Percentiles rank a stretch among this genome's conserved stretches.
Evolutionary conservation across 805 yeast species (phyloP).

Genomic region (Saccharomycopsis sp.): DNA sequence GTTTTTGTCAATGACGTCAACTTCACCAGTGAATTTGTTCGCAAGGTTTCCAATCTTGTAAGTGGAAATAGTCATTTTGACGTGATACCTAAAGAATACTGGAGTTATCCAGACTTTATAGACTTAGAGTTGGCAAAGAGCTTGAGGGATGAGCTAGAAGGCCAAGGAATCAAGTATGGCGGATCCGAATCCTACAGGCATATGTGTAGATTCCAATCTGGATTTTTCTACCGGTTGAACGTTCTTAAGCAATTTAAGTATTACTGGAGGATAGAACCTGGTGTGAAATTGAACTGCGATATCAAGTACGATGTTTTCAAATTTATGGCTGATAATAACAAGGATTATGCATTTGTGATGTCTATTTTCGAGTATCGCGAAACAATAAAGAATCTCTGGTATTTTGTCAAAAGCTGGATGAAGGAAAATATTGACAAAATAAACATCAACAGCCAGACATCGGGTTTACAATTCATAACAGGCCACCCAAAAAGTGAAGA

Average conservation of each 20-base stretch:
- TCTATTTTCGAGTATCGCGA: conserved; percentile 62
- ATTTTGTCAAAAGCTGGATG: conserved; percentile 58
- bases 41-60: conserved; percentile 43
- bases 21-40: conserved; percentile 66
- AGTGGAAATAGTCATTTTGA: conserved; percentile 72
- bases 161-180: conserved; percentile 62
- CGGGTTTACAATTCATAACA: conserved; percentile 56
- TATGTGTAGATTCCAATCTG: conserved; percentile 87
- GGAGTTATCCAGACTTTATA: conserved; percentile 82
- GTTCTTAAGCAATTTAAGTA: conserved; percentile 64
- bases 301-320: conserved; percentile 73
- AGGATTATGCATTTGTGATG: conserved; percentile 71
- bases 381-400: conserved; percentile 77
- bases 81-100: conserved; percentile 64
- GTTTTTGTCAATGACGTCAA: conserved; percentile 80
- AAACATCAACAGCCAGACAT: conserved; percentile 38
- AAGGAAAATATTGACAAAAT: conserved; percentile 50
- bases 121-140: conserved; percentile 65
- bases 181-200: conserved; percentile 72
- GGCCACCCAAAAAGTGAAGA: conserved; percentile 20
- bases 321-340: conserved; percentile 68
- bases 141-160: conserved; percentile 51
- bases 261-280: conserved; percentile 94
- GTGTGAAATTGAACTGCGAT: conserved; percentile 66
- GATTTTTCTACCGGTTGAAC: conserved; percentile 72